Percentiles rank a stretch among this genome's conserved stretches.
Evolutionary conservation across 1,284 basidiomycete species (phyloP).

Genomic region (Pisolithus thermaeus): DNA sequence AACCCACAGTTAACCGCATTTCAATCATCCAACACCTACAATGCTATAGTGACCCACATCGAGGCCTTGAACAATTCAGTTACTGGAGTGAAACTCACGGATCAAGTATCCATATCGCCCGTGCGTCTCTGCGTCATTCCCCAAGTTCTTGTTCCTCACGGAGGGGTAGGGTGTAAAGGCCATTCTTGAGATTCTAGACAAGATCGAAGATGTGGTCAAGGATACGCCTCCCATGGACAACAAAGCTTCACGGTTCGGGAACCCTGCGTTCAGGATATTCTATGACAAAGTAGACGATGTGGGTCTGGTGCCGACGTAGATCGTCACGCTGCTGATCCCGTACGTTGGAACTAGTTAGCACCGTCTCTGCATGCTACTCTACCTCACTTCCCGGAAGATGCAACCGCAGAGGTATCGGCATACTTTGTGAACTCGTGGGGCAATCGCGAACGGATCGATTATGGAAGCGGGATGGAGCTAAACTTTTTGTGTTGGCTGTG

Average conservation of each 20-base stretch:
- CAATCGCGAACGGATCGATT: constrained; percentile 89
- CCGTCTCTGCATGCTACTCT: constrained; percentile 51
- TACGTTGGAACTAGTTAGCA: constrained; percentile 31
- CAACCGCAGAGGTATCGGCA: constrained; percentile 61
- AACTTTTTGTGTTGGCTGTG: constrained; percentile 98
- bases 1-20: constrained; percentile 81
- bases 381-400: constrained; percentile 51
- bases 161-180: constrained; percentile 53
- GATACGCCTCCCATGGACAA: constrained; percentile 87
- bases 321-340: not conserved
- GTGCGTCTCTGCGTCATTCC: constrained; percentile 35
- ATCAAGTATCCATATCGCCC: constrained; percentile 50
- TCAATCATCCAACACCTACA: constrained; percentile 68
- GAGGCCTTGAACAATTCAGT: constrained; percentile 74
- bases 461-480: constrained; percentile 98
- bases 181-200: constrained; percentile 59
- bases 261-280: constrained; percentile 92
- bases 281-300: constrained; percentile 80
- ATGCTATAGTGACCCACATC: constrained; percentile 69
- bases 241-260: constrained; percentile 90
- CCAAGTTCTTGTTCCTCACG: not conserved
- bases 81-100: constrained; percentile 72
- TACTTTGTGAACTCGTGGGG: constrained; percentile 94
- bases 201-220: constrained; percentile 62
- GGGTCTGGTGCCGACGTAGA: constrained; percentile 17